phyloP scores from a whole-genome alignment of 116 monocot genomes.

The Papilionanthe hybrid region DNA sequence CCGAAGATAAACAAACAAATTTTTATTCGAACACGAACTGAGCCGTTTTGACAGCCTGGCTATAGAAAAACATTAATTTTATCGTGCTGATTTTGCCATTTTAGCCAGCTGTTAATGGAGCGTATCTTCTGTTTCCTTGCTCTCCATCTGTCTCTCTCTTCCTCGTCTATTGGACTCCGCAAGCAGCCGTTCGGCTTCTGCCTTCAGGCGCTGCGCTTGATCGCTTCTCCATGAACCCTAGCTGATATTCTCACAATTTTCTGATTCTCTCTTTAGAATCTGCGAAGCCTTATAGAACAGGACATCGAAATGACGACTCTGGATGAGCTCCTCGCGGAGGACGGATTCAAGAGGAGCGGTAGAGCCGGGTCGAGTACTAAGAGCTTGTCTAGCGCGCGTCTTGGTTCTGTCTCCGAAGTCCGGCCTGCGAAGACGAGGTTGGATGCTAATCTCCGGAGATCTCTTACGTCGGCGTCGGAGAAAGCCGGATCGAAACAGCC shows the following conservation, averaged over 20 bases:
- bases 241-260: neutral
- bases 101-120: too few relatives aligned
- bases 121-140: too few relatives aligned
- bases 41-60: too few relatives aligned
- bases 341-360: constrained; percentile 31
- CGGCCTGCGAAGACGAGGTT: constrained; percentile 7
- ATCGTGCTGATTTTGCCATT: too few relatives aligned
- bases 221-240: neutral
- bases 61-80: too few relatives aligned
- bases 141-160: neutral
- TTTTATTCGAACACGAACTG: too few relatives aligned
- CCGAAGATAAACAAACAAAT: too few relatives aligned
- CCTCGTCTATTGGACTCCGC: neutral
- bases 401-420: neutral
- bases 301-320: constrained; percentile 27
- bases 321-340: constrained; percentile 35
- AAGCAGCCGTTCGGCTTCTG: neutral
- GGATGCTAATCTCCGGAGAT: neutral
- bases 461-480: neutral
- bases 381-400: constrained; percentile 9
- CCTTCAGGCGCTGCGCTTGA: neutral
- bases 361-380: neutral
- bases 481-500: neutral
- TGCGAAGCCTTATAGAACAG: neutral
- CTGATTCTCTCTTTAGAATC: neutral